Percentiles rank a stretch among this genome's conserved stretches.
Conservation (phyloP, 345 rosid species). For the Murraya paniculata region DNA sequence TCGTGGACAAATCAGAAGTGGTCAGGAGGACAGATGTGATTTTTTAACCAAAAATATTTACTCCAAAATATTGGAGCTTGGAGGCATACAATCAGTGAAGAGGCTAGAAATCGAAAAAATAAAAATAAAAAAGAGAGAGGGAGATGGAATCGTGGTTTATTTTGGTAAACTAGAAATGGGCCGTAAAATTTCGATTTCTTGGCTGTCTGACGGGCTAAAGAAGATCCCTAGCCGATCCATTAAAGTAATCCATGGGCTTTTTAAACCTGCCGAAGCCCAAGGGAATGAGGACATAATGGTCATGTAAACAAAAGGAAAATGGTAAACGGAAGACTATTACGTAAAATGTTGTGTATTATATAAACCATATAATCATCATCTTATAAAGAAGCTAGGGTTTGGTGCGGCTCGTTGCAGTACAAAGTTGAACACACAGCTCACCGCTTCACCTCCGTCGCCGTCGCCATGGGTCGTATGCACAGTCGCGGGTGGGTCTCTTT, state of each 20-base stretch:
- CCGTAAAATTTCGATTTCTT: too few relatives aligned
- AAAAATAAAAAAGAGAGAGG: too few relatives aligned
- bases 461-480: conserved; percentile 64
- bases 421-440: conserved; percentile 6
- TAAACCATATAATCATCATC: neutral
- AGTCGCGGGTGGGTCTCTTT: conserved; percentile 38
- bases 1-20: too few relatives aligned
- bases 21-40: too few relatives aligned
- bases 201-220: neutral
- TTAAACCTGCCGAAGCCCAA: neutral
- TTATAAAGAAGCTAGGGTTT: conserved; percentile 10
- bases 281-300: neutral
- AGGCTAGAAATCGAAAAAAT: too few relatives aligned
- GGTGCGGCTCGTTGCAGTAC: conserved; percentile 18
- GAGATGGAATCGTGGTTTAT: too few relatives aligned
- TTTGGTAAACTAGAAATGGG: too few relatives aligned
- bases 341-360: neutral
- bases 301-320: neutral
- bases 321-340: neutral
- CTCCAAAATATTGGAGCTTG: too few relatives aligned
- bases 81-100: too few relatives aligned
- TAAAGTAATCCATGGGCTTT: neutral
- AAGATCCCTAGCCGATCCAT: neutral
- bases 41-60: too few relatives aligned
- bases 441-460: neutral